Evolutionary conservation across 768 basidiomycete genomes (phyloP).

Genomic region (Stropharia rugosoannulata): DNA sequence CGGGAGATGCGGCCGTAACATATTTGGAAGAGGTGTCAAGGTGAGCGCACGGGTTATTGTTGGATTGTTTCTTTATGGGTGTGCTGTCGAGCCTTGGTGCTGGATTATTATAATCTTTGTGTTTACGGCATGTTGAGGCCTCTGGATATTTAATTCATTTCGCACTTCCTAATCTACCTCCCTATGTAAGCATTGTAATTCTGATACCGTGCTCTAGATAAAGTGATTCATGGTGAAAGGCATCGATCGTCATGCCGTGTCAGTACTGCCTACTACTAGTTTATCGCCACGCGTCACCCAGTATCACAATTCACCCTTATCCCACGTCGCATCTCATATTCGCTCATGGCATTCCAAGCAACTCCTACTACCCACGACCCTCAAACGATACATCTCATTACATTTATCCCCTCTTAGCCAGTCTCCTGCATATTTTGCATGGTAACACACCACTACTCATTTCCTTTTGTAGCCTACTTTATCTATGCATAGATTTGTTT

Average conservation of each 20-base stretch:
- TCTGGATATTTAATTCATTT: conserved; percentile 1
- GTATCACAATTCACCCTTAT: not conserved
- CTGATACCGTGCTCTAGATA: not conserved
- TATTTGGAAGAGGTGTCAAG: conserved; percentile 18
- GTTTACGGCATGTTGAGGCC: conserved; percentile 7
- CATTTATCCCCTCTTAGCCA: not conserved
- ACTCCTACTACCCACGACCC: not conserved
- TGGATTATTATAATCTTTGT: conserved; percentile 3
- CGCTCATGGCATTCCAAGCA: not conserved
- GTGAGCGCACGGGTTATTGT: conserved; percentile 10
- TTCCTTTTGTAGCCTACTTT: conserved; percentile 16
- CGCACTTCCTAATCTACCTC: not conserved
- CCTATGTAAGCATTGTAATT: not conserved
- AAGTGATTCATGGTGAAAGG: not conserved
- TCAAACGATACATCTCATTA: not conserved
- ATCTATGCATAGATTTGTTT: conserved; percentile 14
- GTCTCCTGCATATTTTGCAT: not conserved
- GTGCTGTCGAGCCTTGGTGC: not conserved
- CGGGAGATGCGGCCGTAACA: conserved; percentile 12
- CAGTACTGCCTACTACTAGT: not conserved
- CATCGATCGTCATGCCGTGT: not conserved
- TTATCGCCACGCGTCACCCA: not conserved
- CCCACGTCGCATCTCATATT: not conserved
- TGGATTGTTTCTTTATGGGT: not conserved
- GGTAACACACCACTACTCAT: conserved; percentile 15